Evolutionary conservation across 2,329 filamentous ascomycete species (phyloP), one percentile per base, ranked within the genome.

Genomic region (Botrytis byssoidea): DNA sequence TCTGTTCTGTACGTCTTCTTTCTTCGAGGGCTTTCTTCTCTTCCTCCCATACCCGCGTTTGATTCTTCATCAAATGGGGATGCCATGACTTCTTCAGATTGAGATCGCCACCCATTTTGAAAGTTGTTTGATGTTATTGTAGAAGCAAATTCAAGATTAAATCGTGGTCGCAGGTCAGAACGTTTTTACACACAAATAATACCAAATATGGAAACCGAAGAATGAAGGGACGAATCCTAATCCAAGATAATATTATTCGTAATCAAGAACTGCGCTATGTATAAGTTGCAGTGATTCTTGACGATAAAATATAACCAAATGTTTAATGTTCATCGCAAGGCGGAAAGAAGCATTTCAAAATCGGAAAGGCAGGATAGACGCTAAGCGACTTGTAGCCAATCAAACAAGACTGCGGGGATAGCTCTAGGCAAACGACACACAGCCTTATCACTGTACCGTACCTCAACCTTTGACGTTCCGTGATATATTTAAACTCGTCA

Each of bases 81-180:
- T 99, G 95, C 90, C 95, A 99, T 86, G 93, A 93, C 84, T 94
- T 94, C 85, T 98, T 98, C 79, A 97, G 85, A 81, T 98, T 98
- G 81, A 99, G 89, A 87, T 98, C 95, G 81, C 94, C 94, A 85
- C 95, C 95, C 92, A 97, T 97, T 77, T 84, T 92, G 85, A 79
- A 82, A 81, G 79, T 77, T 74, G 78, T 65, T 57, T 60, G 20
- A 18, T 59, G 51, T 65, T 74, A 63, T 42, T 44, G 65, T 42
- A 57, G 9, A 42, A n/a, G 25, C 29, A 48, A 57, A 2, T 20
- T 48, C 20, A 29, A 71, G n/a, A 32, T 37, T 37, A 29, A n/a
- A 44, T 18, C 16, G 42, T 16, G 12, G 29, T 32, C 20, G 29
- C 42, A 35, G 44, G 29, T 46, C 18, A 2, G 25, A 22, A 29